A percentile compares a stretch with the other conserved stretches of the same genome.
These are phyloP conservation scores for Cercophora sp. DNA, from an alignment of 495 filamentous ascomycete genomes.

Conservation along the genomic window DNA sequence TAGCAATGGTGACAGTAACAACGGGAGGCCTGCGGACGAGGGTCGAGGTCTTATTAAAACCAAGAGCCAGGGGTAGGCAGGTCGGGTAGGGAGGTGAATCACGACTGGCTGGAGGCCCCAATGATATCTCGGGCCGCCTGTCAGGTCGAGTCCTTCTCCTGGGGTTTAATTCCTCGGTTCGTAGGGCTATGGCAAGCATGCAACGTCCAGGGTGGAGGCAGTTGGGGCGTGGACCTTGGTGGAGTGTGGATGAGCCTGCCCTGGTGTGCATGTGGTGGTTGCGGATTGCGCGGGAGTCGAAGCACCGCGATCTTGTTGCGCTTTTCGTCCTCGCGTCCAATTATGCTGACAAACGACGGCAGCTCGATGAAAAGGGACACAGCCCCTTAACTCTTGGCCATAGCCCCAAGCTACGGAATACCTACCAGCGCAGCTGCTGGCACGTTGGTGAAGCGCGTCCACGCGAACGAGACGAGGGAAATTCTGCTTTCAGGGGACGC, in stretches of 20 bases:
- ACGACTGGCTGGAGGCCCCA: constrained; percentile 17
- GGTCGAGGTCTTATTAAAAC: constrained; percentile 1
- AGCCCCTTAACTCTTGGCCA: not conserved
- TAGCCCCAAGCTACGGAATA: too few species aligned
- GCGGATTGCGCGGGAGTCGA: not conserved
- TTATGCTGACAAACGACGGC: constrained; percentile 9
- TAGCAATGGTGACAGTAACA: too few species aligned
- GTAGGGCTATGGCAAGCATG: constrained; percentile 8
- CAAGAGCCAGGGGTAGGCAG: not conserved
- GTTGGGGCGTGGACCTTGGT: not conserved
- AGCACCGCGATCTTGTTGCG: not conserved
- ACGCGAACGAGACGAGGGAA: not conserved
- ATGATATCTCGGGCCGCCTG: constrained; percentile 15
- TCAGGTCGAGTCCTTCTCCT: not conserved
- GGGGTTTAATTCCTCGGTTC: constrained; percentile 5
- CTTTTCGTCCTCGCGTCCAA: too few species aligned
- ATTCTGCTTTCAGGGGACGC: not conserved
- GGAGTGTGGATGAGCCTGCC: too few species aligned
- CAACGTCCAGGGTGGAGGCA: not conserved
- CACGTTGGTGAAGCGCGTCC: too few species aligned
- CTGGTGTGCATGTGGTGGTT: too few species aligned
- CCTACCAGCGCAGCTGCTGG: too few species aligned
- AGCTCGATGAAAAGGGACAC: not conserved
- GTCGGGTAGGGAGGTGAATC: too few species aligned
- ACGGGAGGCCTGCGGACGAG: not conserved